Percentiles rank a stretch among this genome's conserved stretches.
Conservation (phyloP, 2,329 filamentous ascomycete genomes). For the Colletotrichum plurivorum region DNA sequence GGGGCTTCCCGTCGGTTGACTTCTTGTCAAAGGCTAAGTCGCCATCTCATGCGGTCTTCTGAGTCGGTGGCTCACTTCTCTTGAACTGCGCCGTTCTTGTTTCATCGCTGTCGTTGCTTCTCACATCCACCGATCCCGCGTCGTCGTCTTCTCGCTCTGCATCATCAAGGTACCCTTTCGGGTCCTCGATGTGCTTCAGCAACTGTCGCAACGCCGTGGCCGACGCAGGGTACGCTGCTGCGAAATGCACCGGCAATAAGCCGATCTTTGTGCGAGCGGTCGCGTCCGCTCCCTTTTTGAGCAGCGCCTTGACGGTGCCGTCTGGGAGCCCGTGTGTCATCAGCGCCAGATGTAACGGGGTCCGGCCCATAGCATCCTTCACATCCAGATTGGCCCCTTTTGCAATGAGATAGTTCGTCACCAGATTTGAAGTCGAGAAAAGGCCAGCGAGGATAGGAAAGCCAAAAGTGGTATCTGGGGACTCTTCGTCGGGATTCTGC, state of each 20-base stretch:
- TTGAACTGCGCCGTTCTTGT: background rate
- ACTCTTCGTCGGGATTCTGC: background rate
- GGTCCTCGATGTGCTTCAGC: background rate
- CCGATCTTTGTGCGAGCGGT: constrained; percentile 31
- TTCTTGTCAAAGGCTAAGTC: no score
- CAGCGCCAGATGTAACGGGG: constrained; percentile 18
- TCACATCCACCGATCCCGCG: no score
- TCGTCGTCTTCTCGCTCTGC: no score
- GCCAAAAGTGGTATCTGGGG: background rate
- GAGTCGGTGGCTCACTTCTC: no score
- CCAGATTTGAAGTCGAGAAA: background rate
- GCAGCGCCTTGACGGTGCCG: background rate
- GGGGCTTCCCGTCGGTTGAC: background rate
- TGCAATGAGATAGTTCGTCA: constrained; percentile 13
- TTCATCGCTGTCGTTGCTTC: background rate
- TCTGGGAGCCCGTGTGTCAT: no score
- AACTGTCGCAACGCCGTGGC: background rate
- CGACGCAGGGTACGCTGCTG: background rate
- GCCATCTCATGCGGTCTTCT: no score
- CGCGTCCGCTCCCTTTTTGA: background rate
- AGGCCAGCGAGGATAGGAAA: background rate
- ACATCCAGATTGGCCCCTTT: constrained; percentile 1
- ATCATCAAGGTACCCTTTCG: background rate
- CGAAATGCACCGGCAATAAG: constrained; percentile 14
- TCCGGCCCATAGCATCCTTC: constrained; percentile 11